These are phyloP conservation scores for Penicillium dipodomyicola DNA, from an alignment of 495 filamentous ascomycete genomes.

Conservation along the genomic window DNA sequence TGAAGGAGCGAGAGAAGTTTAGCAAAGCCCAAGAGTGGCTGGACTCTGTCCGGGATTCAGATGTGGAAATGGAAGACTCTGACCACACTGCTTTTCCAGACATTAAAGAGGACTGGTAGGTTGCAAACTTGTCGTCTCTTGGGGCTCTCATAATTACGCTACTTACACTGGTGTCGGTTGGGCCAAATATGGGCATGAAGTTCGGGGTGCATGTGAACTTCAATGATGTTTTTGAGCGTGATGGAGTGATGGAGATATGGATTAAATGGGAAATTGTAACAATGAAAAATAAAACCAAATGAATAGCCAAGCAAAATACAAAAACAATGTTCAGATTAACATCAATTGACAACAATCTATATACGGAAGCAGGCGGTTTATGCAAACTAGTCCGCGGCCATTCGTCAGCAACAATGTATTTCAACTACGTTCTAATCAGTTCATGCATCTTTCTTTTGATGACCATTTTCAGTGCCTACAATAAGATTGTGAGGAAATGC, in stretches of 20 bases:
- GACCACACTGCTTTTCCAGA: background rate
- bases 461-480: too few species aligned
- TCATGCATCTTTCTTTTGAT: too few species aligned
- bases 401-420: too few species aligned
- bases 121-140: background rate
- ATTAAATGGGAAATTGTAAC: background rate
- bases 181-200: background rate
- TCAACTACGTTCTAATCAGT: too few species aligned
- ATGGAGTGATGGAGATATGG: background rate
- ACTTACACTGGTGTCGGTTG: background rate
- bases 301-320: background rate
- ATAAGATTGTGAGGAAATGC: too few species aligned
- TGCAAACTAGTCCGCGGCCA: too few species aligned
- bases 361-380: too few species aligned
- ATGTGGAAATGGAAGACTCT: constrained; percentile 18
- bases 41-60: constrained; percentile 20
- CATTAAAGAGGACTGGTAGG: background rate
- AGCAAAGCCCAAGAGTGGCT: constrained; percentile 46
- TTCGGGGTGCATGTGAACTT: background rate
- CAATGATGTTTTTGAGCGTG: background rate
- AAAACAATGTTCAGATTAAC: background rate
- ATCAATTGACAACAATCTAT: background rate
- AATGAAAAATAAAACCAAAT: background rate
- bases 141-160: background rate
- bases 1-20: constrained; percentile 45